phyloP scores from a whole-genome alignment of 2,329 filamentous ascomycete genomes.

The Teratosphaeria gauchensis region DNA sequence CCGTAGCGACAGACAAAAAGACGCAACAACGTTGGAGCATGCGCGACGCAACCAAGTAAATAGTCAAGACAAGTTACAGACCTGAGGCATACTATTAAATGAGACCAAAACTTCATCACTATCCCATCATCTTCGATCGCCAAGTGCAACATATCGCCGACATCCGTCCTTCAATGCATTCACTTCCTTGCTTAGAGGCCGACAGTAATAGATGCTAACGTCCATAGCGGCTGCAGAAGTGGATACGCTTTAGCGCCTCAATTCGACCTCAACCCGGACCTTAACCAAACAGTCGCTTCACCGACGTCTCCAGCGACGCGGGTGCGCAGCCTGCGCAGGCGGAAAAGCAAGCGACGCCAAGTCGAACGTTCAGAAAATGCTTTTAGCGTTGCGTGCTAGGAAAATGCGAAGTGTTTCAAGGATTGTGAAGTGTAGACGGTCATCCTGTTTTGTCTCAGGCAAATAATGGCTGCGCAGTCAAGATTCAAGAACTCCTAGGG shows the following conservation, averaged over 20 bases:
- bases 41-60: not conserved
- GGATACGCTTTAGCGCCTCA: not conserved
- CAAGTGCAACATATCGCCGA: not conserved
- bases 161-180: not conserved
- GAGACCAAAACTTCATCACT: not conserved
- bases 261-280: not conserved
- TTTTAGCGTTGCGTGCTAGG: too few species aligned
- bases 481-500: not conserved
- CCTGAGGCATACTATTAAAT: not conserved
- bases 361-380: too few species aligned
- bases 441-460: not conserved
- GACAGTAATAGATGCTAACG: not conserved
- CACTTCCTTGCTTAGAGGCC: not conserved
- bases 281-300: not conserved
- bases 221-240: not conserved
- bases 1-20: not conserved
- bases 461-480: not conserved
- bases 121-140: not conserved
- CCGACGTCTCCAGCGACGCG: not conserved
- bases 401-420: too few species aligned
- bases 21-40: not conserved
- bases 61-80: not conserved
- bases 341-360: too few species aligned
- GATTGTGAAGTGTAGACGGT: too few species aligned
- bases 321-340: too few species aligned